Evolutionary conservation across 2,329 filamentous ascomycete species (phyloP), one percentile per base, ranked within the genome.

Genomic region (Fusarium subtropicale): DNA sequence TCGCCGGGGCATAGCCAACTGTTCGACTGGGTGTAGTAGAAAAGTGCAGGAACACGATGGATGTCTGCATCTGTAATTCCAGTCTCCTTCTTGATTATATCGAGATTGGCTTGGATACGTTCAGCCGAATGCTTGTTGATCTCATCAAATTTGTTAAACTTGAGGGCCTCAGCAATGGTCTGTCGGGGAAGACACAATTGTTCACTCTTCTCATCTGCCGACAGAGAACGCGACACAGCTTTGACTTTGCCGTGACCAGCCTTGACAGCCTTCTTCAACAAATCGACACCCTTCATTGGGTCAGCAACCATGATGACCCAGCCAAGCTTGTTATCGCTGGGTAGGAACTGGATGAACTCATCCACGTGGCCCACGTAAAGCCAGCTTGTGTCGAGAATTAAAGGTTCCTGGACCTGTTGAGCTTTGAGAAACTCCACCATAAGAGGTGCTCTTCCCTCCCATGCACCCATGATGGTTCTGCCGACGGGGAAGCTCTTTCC

Each of bases 341-440:
- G 76, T 0, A 77, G 48, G 20, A 77, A 77, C n/a, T 77, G 76
- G 2, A 77, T 31, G 22, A 76, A 76, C 59, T 77, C 75, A 33
- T 76, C 76, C 0, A 75, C 71, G 24, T 77, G 76, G 7, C 76
- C 75, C 11, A 77, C 64, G 0, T n/a, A 26, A 3, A 77, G 36
- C 75, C 75, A 77, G 2, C 31, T 59, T 4, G 73, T 76, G 34
- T 77, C 79, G 1, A 82, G 68, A 1, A 76, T 55, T 4, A 82
- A 56, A 1, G 80, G 78, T 6, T 75, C 66, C 44, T 82, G 79
- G 2, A 75, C 59, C 22, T 76, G 76, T 50, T 82, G 80, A 0
- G 75, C 77, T 7, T 73, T 48, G 7, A 82, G 65, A 30, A 77
- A 78, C 2, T 62, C 56, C 2, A 74, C 44, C 26, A 81, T 70